Percentiles rank a stretch among this genome's conserved stretches.
phyloP scores from a whole-genome alignment of 83 land plant species.

The Picea engelmannii region DNA sequence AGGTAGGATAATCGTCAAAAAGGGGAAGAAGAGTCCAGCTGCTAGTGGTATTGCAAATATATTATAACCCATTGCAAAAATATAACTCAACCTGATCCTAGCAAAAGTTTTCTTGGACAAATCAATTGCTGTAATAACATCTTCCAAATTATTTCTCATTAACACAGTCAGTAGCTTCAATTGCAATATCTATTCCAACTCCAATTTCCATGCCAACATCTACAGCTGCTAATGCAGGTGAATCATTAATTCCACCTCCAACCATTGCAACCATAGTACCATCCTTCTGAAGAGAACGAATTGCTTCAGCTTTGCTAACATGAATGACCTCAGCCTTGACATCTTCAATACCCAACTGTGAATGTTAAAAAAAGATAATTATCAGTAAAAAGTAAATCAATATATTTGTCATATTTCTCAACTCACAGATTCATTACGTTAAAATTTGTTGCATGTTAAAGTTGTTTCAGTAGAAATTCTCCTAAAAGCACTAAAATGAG shows the following conservation, averaged over 20 bases:
- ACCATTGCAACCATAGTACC: no score
- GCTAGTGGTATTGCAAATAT: conserved; percentile 87
- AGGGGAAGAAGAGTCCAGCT: conserved; percentile 85
- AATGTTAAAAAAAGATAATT: no score
- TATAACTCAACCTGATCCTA: conserved; percentile 77
- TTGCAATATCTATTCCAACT: neutral
- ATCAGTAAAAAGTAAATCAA: no score
- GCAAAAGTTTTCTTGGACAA: conserved; percentile 87
- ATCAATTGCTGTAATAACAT: conserved; percentile 94
- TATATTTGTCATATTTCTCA: no score
- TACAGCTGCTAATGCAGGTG: neutral
- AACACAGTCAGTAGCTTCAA: conserved; percentile 40
- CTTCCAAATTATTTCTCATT: conserved; percentile 90
- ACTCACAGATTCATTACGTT: no score
- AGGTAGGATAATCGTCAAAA: conserved; percentile 58
- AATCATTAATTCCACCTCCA: neutral
- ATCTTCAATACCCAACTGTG: no score
- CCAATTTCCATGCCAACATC: neutral
- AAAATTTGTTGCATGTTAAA: no score
- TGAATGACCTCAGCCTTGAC: no score
- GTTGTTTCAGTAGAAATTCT: no score
- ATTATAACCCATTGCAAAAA: conserved; percentile 97
- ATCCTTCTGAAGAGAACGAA: no score
- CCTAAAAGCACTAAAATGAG: no score
- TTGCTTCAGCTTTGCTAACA: no score